Evolutionary conservation across 371 early-diverging fungal genomes (phyloP).

Genomic region (Coemansia sp.): DNA sequence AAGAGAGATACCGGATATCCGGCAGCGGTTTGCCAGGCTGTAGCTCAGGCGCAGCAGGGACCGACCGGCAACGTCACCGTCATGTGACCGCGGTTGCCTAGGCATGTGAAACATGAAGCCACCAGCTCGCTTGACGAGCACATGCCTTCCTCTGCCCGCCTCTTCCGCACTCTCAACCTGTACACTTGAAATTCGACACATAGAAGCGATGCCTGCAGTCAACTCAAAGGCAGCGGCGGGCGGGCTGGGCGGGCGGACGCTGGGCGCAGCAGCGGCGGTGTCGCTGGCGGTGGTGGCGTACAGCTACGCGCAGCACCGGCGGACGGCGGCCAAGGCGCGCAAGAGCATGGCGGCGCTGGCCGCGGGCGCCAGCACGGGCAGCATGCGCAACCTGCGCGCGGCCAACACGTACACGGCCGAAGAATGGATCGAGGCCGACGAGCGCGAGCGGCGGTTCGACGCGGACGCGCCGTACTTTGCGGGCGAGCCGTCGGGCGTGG

Average conservation of each 20-base stretch:
- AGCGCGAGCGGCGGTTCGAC: conserved; percentile 45
- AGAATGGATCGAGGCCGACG: conserved; percentile 41
- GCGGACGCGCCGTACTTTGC: conserved; percentile 33
- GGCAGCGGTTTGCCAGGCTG: no score
- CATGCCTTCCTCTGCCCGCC: not conserved
- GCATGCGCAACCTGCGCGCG: conserved; percentile 42
- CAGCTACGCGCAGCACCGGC: conserved; percentile 49
- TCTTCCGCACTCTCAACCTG: not conserved
- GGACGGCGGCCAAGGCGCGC: conserved; percentile 43
- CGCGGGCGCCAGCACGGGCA: conserved; percentile 26
- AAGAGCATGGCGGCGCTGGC: conserved; percentile 34
- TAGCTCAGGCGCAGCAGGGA: not conserved
- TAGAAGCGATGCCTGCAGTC: conserved; percentile 28
- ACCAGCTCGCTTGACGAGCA: not conserved
- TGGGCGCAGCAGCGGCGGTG: conserved; percentile 36
- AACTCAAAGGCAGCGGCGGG: conserved; percentile 19
- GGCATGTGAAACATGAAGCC: conserved; percentile 2
- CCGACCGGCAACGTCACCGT: not conserved
- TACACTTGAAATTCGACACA: not conserved
- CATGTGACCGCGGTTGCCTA: not conserved
- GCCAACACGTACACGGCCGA: conserved; percentile 21
- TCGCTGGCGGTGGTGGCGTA: conserved; percentile 33
- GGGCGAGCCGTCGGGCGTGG: conserved; percentile 1
- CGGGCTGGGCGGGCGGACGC: conserved; percentile 31
- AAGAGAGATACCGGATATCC: not conserved